Conservation (phyloP, 129 eudicot genomes). For the Apium graveolens region DNA sequence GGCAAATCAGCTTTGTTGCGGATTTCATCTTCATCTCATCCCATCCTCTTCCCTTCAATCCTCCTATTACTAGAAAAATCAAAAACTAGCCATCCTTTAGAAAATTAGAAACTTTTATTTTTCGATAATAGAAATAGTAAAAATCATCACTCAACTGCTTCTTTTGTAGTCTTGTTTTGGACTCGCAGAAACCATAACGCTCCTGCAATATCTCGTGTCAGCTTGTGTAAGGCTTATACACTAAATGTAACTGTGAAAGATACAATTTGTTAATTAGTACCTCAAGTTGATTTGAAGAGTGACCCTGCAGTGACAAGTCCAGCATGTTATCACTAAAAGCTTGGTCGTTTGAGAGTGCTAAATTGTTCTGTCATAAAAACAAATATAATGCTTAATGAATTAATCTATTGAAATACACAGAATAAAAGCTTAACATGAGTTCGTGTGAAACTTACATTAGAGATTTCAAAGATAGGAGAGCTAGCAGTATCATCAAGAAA, state of each 20-base stretch:
- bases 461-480: slow-evolving; percentile 45
- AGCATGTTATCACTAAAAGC: slow-evolving; percentile 30
- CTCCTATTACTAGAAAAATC: slow-evolving; percentile 26
- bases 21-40: slow-evolving; percentile 14
- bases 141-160: slow-evolving; percentile 43
- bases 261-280: slow-evolving; percentile 13
- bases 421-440: not conserved
- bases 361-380: slow-evolving; percentile 24
- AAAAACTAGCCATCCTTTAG: not conserved
- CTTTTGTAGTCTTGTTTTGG: slow-evolving; percentile 37
- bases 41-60: slow-evolving; percentile 33
- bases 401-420: not conserved
- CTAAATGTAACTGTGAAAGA: too few relatives aligned
- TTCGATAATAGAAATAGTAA: not conserved
- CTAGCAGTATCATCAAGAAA: slow-evolving; percentile 88
- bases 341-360: slow-evolving; percentile 20
- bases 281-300: slow-evolving; percentile 58
- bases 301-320: slow-evolving; percentile 52
- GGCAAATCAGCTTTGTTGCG: slow-evolving; percentile 13
- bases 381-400: too few relatives aligned
- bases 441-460: slow-evolving; percentile 31
- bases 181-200: slow-evolving; percentile 33
- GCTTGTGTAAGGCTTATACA: not conserved
- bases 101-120: not conserved
- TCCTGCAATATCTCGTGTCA: slow-evolving; percentile 28